These are phyloP conservation scores for Leccinum variabile DNA, from an alignment of 1,284 basidiomycete species.

Conservation along the genomic window DNA sequence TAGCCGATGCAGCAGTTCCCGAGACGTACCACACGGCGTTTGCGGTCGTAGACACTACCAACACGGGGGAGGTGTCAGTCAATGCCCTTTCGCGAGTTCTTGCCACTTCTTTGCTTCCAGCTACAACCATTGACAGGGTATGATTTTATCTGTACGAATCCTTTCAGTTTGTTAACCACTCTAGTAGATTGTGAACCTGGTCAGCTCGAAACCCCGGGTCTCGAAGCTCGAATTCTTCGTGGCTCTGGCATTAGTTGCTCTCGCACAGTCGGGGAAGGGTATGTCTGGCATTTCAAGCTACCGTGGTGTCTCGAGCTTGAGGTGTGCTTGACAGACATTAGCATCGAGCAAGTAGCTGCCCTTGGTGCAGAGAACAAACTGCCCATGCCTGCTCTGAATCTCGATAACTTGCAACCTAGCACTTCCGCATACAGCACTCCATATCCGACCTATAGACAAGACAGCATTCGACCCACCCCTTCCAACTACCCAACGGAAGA, in stretches of 20 bases:
- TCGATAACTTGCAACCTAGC: slow-evolving; percentile 54
- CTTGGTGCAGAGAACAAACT: slow-evolving; percentile 69
- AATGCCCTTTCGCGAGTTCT: slow-evolving; percentile 79
- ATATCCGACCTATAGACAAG: slow-evolving; percentile 42
- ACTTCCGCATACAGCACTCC: slow-evolving; percentile 48
- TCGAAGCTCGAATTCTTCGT: slow-evolving; percentile 88
- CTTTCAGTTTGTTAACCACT: slow-evolving; percentile 13
- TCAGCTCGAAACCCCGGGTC: slow-evolving; percentile 73
- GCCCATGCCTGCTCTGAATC: slow-evolving; percentile 66
- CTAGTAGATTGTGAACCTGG: slow-evolving; percentile 76
- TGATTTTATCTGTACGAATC: slow-evolving; percentile 18
- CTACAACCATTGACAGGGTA: slow-evolving; percentile 80
- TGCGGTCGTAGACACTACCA: slow-evolving; percentile 63
- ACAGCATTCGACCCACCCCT: slow-evolving; percentile 38
- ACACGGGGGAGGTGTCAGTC: slow-evolving; percentile 75
- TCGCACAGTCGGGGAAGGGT: slow-evolving; percentile 84
- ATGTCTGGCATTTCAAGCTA: slow-evolving; percentile 7
- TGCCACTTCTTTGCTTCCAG: slow-evolving; percentile 72
- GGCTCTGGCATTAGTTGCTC: slow-evolving; percentile 79
- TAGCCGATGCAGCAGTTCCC: slow-evolving; percentile 80
- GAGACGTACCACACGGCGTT: slow-evolving; percentile 74
- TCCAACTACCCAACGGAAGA: slow-evolving; percentile 63
- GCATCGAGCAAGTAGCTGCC: slow-evolving; percentile 79
- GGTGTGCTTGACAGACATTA: slow-evolving; percentile 54
- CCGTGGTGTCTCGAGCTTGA: slow-evolving; percentile 7